Percentiles rank a stretch among this genome's conserved stretches.
Conservation (phyloP, 2,329 filamentous ascomycete species). For the Chaetothyriales sp. region DNA sequence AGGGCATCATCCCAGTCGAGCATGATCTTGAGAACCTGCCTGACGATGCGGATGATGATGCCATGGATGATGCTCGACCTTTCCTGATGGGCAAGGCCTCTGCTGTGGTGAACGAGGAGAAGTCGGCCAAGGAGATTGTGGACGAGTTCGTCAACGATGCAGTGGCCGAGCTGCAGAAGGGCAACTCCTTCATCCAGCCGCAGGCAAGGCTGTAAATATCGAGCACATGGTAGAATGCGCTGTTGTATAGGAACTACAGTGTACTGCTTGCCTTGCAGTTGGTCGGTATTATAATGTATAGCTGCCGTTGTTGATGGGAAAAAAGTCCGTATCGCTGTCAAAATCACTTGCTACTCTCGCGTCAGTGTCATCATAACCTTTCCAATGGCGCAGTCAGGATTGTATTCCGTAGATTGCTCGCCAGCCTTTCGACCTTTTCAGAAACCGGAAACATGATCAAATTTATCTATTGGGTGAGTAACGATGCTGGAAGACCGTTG, state of each 20-base stretch:
- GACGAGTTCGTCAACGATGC: constrained; percentile 87
- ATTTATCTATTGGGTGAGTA: too few species aligned
- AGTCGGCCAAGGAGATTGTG: constrained; percentile 77
- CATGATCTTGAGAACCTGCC: constrained; percentile 76
- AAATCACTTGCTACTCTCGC: not conserved
- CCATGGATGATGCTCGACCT: constrained; percentile 79
- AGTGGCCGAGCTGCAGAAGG: constrained; percentile 51
- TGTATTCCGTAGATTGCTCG: too few species aligned
- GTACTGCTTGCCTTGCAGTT: not conserved
- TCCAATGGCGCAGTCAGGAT: not conserved
- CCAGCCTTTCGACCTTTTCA: too few species aligned
- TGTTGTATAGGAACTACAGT: not conserved
- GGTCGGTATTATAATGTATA: not conserved
- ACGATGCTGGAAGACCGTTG: not conserved
- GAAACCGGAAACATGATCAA: too few species aligned
- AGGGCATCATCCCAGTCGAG: constrained; percentile 88
- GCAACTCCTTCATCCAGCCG: constrained; percentile 45
- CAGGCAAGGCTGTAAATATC: constrained; percentile 45
- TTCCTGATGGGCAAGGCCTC: constrained; percentile 96
- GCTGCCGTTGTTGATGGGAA: too few species aligned
- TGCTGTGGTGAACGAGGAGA: constrained; percentile 83
- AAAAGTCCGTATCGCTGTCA: not conserved
- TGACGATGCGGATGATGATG: constrained; percentile 60
- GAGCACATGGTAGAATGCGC: not conserved
- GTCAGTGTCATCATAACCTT: not conserved